Evolutionary conservation across 345 rosid genomes (phyloP), one percentile per base, ranked within the genome.

Genomic region (Sapria himalayana): DNA sequence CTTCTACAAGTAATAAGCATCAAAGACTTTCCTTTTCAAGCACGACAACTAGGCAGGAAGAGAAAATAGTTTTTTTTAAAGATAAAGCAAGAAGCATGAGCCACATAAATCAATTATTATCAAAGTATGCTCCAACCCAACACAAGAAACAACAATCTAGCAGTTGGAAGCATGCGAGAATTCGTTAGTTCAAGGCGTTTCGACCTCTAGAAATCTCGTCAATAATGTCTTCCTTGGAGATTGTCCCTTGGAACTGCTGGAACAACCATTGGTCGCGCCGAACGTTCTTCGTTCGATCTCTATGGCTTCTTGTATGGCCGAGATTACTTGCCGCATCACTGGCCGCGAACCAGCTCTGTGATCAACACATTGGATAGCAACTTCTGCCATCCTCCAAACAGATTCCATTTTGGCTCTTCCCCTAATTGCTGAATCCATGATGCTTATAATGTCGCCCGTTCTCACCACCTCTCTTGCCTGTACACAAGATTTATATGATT

Each of bases 391-490:
- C 58, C 93, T 69, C 99, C 99, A 91, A 4, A 84, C 56, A 0
- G 99, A 77, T 41, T 91, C 95, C 0, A 73, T 73, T 52, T 77
- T 91, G 19, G 68, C 76, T 42, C 62, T 66, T 29, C 73, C 76
- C 10, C 55, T 19, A 22, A 91, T 61, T 29, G 54, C 21, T 1
- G 77, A 79, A 54, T 84, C 99, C 13, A 80, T 59, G 25, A 80
- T 66, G 60, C 93, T 86, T 24, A 36, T 42, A 10, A 73, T 78
- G 45, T 84, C 92, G 4, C 99, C 99, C 64, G 65, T 74, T 5
- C 74, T 69, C 39, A 80, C 75, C 69, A 84, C 52, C 3, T 92
- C 68, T 58, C 89, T 77, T 39, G 95, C 92, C 98, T 89, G 61
- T 43, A 47, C 44, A 42, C 56, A 1, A 5, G n/a, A n/a, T n/a